These are phyloP conservation scores for Agarophyton chilense DNA, from an alignment of 23 red algal species.

Conservation along the genomic window DNA sequence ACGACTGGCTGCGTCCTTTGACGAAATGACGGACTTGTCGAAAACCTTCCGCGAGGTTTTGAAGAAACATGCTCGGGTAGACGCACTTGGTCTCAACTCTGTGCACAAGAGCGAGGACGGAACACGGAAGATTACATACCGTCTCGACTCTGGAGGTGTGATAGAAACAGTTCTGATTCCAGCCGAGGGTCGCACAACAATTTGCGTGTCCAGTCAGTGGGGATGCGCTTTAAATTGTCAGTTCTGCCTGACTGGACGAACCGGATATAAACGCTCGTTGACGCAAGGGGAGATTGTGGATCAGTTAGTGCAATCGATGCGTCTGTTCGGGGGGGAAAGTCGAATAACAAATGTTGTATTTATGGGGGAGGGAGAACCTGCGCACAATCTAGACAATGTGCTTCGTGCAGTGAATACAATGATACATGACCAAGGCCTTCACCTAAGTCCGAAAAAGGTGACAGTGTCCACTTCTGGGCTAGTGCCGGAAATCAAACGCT, in stretches of 20 bases:
- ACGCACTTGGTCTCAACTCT: slow-evolving; percentile 63
- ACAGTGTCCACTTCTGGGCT: slow-evolving; percentile 96
- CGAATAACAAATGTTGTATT: slow-evolving; percentile 89
- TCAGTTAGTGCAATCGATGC: slow-evolving; percentile 80
- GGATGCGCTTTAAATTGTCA: slow-evolving; percentile 97
- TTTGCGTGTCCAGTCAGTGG: slow-evolving; percentile 87
- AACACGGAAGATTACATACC: slow-evolving; percentile 85
- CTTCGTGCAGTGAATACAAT: slow-evolving; percentile 79
- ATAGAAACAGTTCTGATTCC: slow-evolving; percentile 95
- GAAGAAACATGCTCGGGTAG: slow-evolving; percentile 29
- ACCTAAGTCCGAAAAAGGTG: slow-evolving; percentile 92
- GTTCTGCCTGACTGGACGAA: slow-evolving; percentile 93
- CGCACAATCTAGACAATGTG: slow-evolving; percentile 91
- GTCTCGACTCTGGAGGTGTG: slow-evolving; percentile 55
- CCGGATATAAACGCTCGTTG: slow-evolving; percentile 76
- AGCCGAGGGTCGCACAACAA: slow-evolving; percentile 71
- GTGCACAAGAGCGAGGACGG: slow-evolving; percentile 84
- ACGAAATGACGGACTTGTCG: slow-evolving; percentile 88
- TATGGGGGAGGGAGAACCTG: slow-evolving; percentile 97
- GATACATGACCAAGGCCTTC: slow-evolving; percentile 69
- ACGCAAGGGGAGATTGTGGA: slow-evolving; percentile 94
- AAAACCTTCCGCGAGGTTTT: slow-evolving; percentile 74
- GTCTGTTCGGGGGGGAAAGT: slow-evolving; percentile 55
- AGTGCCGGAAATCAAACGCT: slow-evolving; percentile 91
- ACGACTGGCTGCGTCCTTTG: slow-evolving; percentile 60